Evolutionary conservation across 805 yeast genomes (phyloP).

Genomic region (Candida orba): DNA sequence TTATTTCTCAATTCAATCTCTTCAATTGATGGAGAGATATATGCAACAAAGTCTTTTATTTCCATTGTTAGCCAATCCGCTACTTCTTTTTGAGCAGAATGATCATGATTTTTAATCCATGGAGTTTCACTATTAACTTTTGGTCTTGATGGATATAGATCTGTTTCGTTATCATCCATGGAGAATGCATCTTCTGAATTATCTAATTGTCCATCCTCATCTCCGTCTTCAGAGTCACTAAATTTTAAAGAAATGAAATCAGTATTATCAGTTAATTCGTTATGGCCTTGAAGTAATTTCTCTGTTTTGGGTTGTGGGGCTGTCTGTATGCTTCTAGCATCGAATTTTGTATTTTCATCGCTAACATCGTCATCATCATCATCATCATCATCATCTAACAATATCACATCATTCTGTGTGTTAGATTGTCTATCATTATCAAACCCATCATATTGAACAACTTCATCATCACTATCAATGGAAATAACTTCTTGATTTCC

Average conservation of each 20-base stretch:
- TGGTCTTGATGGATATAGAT: conserved; percentile 7
- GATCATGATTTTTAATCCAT: conserved; percentile 76
- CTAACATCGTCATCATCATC: conserved; percentile 1
- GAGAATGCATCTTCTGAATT: conserved; percentile 23
- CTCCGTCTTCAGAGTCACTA: conserved; percentile 25
- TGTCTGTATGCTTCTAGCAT: conserved; percentile 1
- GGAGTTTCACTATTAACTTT: conserved; percentile 37
- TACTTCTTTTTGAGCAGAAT: conserved; percentile 66
- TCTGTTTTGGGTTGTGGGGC: not conserved
- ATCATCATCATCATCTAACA: conserved; percentile 8
- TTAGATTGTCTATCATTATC: not conserved
- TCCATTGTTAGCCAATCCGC: conserved; percentile 85
- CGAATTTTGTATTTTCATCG: not conserved
- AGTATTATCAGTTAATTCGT: conserved; percentile 30
- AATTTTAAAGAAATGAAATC: conserved; percentile 36
- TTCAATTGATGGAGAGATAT: conserved; percentile 73
- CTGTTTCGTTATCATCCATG: conserved; percentile 21
- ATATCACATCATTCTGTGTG: not conserved
- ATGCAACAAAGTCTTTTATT: conserved; percentile 74
- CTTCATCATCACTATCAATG: conserved; percentile 4
- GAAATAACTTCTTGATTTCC: conserved; percentile 5
- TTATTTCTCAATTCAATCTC: conserved; percentile 65
- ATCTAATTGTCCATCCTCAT: conserved; percentile 2
- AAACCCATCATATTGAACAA: not conserved
- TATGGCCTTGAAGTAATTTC: conserved; percentile 3